These are phyloP conservation scores for Penicillium ucsense DNA, from an alignment of 495 filamentous ascomycete species.

Conservation along the genomic window DNA sequence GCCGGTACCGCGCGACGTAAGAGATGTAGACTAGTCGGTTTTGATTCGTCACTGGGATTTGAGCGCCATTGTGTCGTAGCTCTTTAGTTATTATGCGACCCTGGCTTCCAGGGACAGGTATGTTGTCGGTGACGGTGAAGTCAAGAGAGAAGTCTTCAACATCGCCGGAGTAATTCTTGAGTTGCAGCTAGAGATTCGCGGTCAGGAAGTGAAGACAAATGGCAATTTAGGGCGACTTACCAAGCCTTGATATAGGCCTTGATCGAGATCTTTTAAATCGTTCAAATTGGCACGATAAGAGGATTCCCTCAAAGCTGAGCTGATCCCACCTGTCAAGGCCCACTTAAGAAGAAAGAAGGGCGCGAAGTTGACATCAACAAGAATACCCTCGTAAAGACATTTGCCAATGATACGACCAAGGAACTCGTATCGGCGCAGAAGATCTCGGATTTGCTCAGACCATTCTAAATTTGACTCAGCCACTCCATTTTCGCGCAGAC, in stretches of 20 bases:
- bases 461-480: slow-evolving; percentile 45
- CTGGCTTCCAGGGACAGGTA: slow-evolving; percentile 43
- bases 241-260: slow-evolving; percentile 86
- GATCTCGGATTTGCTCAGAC: slow-evolving; percentile 45
- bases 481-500: slow-evolving; percentile 43
- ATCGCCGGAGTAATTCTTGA: slow-evolving; percentile 83
- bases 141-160: slow-evolving; percentile 72
- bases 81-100: slow-evolving; percentile 53
- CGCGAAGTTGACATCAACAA: slow-evolving; percentile 89
- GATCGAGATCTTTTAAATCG: slow-evolving; percentile 86
- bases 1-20: slow-evolving; percentile 75
- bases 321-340: slow-evolving; percentile 62
- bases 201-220: slow-evolving; percentile 1
- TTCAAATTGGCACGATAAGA: slow-evolving; percentile 83
- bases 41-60: slow-evolving; percentile 76
- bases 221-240: slow-evolving; percentile 26
- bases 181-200: slow-evolving; percentile 40
- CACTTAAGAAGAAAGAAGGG: slow-evolving; percentile 95
- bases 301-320: slow-evolving; percentile 51
- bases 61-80: slow-evolving; percentile 63
- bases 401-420: slow-evolving; percentile 89
- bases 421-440: slow-evolving; percentile 80
- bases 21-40: slow-evolving; percentile 93
- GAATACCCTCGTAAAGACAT: slow-evolving; percentile 94
- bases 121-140: slow-evolving; percentile 80